Conservation (phyloP, 2,329 filamentous ascomycete genomes). For the Knufia fluminis region DNA sequence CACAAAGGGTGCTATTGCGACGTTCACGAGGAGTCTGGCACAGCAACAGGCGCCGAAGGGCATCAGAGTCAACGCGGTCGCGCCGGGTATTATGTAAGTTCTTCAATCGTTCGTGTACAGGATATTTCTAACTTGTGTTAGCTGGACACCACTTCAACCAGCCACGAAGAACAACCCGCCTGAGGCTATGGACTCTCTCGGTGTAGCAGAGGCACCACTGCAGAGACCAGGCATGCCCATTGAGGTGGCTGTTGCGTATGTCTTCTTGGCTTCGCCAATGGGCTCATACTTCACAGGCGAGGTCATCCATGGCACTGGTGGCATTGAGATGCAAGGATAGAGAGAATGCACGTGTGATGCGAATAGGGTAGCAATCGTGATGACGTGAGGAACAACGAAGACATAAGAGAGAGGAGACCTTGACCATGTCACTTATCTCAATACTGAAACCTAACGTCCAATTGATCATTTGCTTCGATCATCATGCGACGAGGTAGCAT, state of each 20-base stretch:
- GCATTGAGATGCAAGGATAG: constrained; percentile 17
- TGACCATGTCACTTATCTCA: too few species aligned
- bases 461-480: too few species aligned
- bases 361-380: too few species aligned
- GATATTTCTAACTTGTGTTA: constrained; percentile 19
- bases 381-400: too few species aligned
- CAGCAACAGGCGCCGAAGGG: constrained; percentile 47
- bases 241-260: constrained; percentile 33
- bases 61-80: constrained; percentile 45
- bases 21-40: constrained; percentile 46
- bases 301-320: constrained; percentile 17
- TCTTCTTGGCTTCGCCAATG: constrained; percentile 30
- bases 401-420: too few species aligned
- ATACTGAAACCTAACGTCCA: too few species aligned
- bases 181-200: constrained; percentile 30
- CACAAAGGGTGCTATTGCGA: constrained; percentile 50
- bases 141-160: constrained; percentile 26
- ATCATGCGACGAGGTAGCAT: too few species aligned
- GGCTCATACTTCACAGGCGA: constrained; percentile 17
- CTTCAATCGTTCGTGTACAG: background rate
- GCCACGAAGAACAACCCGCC: constrained; percentile 18
- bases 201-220: constrained; percentile 22
- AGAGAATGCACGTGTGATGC: too few species aligned
- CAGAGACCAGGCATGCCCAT: constrained; percentile 32
- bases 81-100: constrained; percentile 27